A percentile compares a stretch with the other conserved stretches of the same genome.
Conservation (phyloP, 1,284 basidiomycete genomes). For the Ceratobasidium sp. region DNA sequence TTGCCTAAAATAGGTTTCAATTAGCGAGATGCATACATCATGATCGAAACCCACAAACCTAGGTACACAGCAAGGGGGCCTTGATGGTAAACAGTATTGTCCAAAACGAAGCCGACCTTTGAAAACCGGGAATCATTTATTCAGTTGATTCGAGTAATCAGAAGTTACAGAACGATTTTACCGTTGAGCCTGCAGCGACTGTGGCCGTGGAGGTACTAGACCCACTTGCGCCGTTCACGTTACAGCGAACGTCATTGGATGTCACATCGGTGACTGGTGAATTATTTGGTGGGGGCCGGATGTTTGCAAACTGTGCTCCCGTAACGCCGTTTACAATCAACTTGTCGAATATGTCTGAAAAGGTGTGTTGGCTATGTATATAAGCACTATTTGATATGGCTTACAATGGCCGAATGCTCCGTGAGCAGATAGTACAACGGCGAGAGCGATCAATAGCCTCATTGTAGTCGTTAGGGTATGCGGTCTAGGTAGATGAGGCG, state of each 20-base stretch:
- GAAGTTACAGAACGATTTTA: conserved; percentile 30
- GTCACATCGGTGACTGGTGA: conserved; percentile 69
- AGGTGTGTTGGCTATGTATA: background rate
- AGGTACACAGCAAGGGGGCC: conserved; percentile 64
- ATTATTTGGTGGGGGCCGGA: conserved; percentile 66
- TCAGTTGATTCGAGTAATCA: conserved; percentile 56
- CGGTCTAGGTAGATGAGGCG: background rate
- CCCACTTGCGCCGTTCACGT: conserved; percentile 65
- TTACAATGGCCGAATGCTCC: conserved; percentile 22
- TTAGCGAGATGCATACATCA: conserved; percentile 6
- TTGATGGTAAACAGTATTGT: conserved; percentile 65
- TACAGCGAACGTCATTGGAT: conserved; percentile 62
- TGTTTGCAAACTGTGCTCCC: conserved; percentile 53
- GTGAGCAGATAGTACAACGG: background rate
- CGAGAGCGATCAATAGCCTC: background rate
- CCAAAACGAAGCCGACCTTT: conserved; percentile 54
- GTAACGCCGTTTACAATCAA: conserved; percentile 63
- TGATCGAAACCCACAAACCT: conserved; percentile 50
- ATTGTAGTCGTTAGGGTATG: conserved; percentile 4
- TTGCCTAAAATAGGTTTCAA: conserved; percentile 55
- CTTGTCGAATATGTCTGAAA: conserved; percentile 39
- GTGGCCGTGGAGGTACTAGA: conserved; percentile 59
- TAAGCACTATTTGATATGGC: background rate
- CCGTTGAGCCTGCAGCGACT: conserved; percentile 61
- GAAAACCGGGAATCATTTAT: conserved; percentile 63